Conservation (phyloP, 768 basidiomycete species). For the Mycena sanguinolenta region DNA sequence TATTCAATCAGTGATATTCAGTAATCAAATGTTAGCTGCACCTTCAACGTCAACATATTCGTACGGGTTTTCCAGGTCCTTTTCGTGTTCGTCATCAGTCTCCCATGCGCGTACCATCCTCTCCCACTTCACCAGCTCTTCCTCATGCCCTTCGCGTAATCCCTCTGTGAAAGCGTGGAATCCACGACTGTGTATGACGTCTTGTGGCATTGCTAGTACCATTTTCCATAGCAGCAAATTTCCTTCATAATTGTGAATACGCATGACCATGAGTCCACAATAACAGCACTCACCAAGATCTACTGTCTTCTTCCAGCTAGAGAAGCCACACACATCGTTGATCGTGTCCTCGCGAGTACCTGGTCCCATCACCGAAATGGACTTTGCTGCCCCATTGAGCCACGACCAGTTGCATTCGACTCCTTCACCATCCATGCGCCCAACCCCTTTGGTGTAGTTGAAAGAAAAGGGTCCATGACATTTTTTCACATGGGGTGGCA, state of each 20-base stretch:
- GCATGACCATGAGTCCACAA: background rate
- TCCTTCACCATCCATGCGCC: background rate
- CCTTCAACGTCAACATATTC: background rate
- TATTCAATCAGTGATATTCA: too few relatives aligned
- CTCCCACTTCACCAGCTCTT: background rate
- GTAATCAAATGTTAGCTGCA: background rate
- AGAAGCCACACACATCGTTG: background rate
- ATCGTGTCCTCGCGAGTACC: background rate
- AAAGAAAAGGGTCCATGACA: background rate
- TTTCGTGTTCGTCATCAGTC: background rate
- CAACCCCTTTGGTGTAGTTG: background rate
- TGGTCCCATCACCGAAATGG: background rate
- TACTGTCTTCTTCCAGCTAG: background rate
- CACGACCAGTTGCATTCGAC: background rate
- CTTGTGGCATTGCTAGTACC: background rate
- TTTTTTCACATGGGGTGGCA: background rate
- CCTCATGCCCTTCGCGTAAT: background rate
- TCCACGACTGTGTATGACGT: background rate
- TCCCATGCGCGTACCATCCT: background rate
- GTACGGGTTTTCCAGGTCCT: background rate
- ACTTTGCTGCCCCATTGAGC: background rate
- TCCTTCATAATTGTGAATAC: background rate
- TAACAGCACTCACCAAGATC: background rate
- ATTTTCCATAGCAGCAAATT: background rate
- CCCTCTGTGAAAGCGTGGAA: background rate